Base-by-base conservation (phyloP, 23 red algal species). In the Pyropia haitanensis region DNA sequence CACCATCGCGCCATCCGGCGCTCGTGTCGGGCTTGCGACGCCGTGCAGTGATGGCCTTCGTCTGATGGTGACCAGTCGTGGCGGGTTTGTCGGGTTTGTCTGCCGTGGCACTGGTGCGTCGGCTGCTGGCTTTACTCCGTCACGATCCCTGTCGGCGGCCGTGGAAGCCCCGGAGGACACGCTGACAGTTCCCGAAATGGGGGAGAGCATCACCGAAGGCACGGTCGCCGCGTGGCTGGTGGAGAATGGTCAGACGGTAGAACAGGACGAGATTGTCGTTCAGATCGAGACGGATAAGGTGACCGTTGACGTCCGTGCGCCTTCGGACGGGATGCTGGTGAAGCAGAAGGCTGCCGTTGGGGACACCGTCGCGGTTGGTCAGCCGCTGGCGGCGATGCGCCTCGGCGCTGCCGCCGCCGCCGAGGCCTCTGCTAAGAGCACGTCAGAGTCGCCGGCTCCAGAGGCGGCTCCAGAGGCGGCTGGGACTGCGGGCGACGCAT, bases 211-310 rank as follows among this genome's bases (percentile, higher is more conserved):
- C 60, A 84, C 70, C 34, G 94, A 98, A 61, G 94, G 85, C 15
- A 98, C 94, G 51, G 69, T 98, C 24, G 76, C 73, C 39, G 81
- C 68, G 25, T 89, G 78, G 79, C 64, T 76, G 24, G 76, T 87
- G 60, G 14, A 83, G 28, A 61, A 51, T 14, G 94, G 94, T 15
- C 73, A 98, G 33, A 58, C 63, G 18, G 86, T 98, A 23, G 28
- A 79, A 14, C 77, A 88, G 66, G 94, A 98, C 49, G 78, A 98
- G 51, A 69, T 98, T 15, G 64, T 98, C 12, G 85, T 77, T 6
- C 86, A 91, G 73, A 55, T 98, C 13, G 94, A 98, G 56, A 98
- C 94, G 14, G 94, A 98, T 54, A 98, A 98, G 70, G 85, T 98
- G 46, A 84, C 85, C 33, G 94, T 98, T 23, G 94, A 98, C 64